Conservation (phyloP, 1,284 basidiomycete genomes). For the Boletus sp. region DNA sequence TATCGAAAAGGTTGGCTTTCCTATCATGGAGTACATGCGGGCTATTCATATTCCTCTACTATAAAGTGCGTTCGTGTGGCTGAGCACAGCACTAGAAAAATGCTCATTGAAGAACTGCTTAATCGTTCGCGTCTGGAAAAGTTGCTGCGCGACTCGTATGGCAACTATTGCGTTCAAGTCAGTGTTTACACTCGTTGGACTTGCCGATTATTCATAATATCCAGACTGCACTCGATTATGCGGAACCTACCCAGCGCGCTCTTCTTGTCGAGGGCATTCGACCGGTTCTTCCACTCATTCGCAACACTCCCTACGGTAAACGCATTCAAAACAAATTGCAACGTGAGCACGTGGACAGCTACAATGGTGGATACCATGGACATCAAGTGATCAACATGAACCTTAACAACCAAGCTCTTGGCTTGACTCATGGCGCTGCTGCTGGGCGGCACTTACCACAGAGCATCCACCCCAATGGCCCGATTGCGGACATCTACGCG, state of each 20-base stretch:
- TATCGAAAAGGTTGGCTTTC: constrained; percentile 78
- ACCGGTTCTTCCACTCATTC: constrained; percentile 93
- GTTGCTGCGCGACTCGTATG: constrained; percentile 91
- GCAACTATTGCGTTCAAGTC: constrained; percentile 93
- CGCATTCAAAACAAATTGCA: constrained; percentile 97
- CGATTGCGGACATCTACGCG: constrained; percentile 71
- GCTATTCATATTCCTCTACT: constrained; percentile 12
- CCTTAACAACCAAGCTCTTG: constrained; percentile 59
- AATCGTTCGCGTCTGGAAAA: constrained; percentile 96
- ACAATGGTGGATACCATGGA: constrained; percentile 56
- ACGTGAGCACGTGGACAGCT: constrained; percentile 84
- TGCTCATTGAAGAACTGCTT: constrained; percentile 94
- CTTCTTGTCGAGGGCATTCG: constrained; percentile 93
- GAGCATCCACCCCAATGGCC: constrained; percentile 54
- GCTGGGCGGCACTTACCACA: constrained; percentile 60
- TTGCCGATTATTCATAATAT: constrained; percentile 7
- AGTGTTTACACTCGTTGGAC: constrained; percentile 23
- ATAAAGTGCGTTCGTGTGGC: constrained; percentile 95
- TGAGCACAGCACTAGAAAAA: constrained; percentile 91
- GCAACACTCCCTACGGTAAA: constrained; percentile 97
- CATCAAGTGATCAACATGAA: constrained; percentile 66
- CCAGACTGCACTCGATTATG: constrained; percentile 96
- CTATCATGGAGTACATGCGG: not conserved
- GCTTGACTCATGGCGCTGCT: constrained; percentile 42
- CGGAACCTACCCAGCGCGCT: constrained; percentile 85